phyloP scores from a whole-genome alignment of 1,284 basidiomycete species.

The Ceratobasidium sp. region DNA sequence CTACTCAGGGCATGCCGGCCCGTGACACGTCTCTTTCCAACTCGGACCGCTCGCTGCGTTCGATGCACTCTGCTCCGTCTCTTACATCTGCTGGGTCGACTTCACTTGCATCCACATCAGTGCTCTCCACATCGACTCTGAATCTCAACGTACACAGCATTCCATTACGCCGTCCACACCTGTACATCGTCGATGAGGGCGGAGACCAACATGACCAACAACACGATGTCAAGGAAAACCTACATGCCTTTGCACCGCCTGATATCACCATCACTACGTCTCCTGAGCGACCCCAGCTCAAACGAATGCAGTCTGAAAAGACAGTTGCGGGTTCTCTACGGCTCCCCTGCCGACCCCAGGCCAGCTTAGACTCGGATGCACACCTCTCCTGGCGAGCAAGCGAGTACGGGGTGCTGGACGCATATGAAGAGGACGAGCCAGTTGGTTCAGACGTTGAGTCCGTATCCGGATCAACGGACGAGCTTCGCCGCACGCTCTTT shows the following conservation, averaged over 20 bases:
- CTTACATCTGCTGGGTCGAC: slow-evolving; percentile 7
- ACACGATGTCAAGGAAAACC: background rate
- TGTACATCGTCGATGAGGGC: no score
- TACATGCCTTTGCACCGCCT: background rate
- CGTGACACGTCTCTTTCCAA: slow-evolving; percentile 30
- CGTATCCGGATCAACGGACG: slow-evolving; percentile 23
- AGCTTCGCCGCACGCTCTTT: slow-evolving; percentile 33
- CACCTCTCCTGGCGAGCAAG: slow-evolving; percentile 3
- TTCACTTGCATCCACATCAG: background rate
- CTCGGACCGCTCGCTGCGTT: slow-evolving; percentile 28
- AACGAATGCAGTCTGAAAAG: background rate
- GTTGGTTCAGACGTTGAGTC: slow-evolving; percentile 11
- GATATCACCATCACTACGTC: slow-evolving; percentile 26
- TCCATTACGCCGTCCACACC: background rate
- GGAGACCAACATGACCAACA: background rate
- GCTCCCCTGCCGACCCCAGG: no score
- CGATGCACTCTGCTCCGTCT: slow-evolving; percentile 37
- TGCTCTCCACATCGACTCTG: slow-evolving; percentile 5
- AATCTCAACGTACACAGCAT: slow-evolving; percentile 26
- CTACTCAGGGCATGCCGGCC: background rate
- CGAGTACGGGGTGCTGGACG: background rate
- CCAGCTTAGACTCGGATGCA: background rate
- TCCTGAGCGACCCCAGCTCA: slow-evolving; percentile 2
- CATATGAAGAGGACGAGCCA: background rate
- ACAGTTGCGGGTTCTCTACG: slow-evolving; percentile 8